phyloP scores from a whole-genome alignment of 768 basidiomycete genomes.

The Rhodosporidiobolus odoratus region DNA sequence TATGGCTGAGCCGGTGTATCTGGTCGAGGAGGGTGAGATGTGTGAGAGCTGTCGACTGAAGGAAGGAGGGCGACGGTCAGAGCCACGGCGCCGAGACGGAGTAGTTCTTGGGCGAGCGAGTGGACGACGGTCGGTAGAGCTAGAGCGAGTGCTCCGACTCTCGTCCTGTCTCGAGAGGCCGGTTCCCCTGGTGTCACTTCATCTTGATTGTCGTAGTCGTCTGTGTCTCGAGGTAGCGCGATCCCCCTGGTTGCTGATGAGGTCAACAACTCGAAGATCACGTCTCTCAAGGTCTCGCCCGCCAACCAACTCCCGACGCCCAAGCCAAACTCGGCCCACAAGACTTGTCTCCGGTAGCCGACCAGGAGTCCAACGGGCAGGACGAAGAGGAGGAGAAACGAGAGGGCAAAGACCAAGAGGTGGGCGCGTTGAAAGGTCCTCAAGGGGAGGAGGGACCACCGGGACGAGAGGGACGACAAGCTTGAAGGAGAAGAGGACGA shows the following conservation, averaged over 20 bases:
- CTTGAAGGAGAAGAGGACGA: not conserved
- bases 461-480: constrained; percentile 16
- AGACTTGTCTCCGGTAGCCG: constrained; percentile 25
- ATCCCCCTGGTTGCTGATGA: not conserved
- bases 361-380: constrained; percentile 18
- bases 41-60: not conserved
- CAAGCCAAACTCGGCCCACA: constrained; percentile 22
- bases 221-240: not conserved
- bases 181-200: too few relatives aligned
- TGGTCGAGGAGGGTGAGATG: not conserved
- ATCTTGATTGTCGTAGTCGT: not conserved
- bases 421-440: constrained; percentile 31
- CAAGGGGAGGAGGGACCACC: constrained; percentile 17
- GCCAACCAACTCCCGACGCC: constrained; percentile 37
- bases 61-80: constrained; percentile 35
- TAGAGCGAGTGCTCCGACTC: not conserved
- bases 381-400: constrained; percentile 34
- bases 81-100: constrained; percentile 36
- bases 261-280: constrained; percentile 33
- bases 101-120: constrained; percentile 34
- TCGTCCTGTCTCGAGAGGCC: too few relatives aligned
- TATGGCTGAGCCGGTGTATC: too few relatives aligned
- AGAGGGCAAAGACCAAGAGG: constrained; percentile 31
- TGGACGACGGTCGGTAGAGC: constrained; percentile 34
- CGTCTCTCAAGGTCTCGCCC: constrained; percentile 29